Evolutionary conservation across 805 yeast species (phyloP).

Genomic region (Yarrowia keelungensis): DNA sequence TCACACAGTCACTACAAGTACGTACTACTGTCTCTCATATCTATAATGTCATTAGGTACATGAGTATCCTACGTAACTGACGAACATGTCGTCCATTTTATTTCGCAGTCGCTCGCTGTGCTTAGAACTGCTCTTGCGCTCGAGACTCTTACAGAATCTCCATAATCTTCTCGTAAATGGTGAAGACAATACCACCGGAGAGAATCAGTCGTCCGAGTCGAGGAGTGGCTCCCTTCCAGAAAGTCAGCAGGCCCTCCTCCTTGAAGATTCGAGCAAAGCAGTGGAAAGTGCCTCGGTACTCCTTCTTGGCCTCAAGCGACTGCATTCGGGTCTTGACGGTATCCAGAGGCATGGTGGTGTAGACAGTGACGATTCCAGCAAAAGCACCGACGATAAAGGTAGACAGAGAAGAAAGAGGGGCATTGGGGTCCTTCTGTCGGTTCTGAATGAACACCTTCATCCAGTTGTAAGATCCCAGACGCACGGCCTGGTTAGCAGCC

Average conservation of each 20-base stretch:
- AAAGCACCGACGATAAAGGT: conserved; percentile 91
- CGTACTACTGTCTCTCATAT: too few species aligned
- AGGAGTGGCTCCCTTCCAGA: conserved; percentile 99
- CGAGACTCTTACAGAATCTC: conserved; percentile 51
- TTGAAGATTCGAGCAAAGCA: conserved; percentile 81
- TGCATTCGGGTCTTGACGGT: conserved; percentile 98
- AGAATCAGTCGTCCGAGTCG: conserved; percentile 88
- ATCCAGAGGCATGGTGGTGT: conserved; percentile 93
- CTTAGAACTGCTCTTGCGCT: too few species aligned
- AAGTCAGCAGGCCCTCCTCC: conserved; percentile 87
- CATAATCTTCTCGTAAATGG: conserved; percentile 91
- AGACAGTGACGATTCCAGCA: conserved; percentile 89
- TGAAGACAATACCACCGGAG: conserved; percentile 97
- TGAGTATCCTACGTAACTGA: too few species aligned
- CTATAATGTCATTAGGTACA: too few species aligned
- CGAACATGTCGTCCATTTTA: too few species aligned
- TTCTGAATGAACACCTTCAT: conserved; percentile 81
- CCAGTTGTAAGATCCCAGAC: conserved; percentile 90
- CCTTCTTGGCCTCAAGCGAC: conserved; percentile 75
- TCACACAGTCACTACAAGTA: too few species aligned
- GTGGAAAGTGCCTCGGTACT: conserved; percentile 76
- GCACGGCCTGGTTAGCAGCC: conserved; percentile 93
- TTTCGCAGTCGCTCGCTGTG: too few species aligned
- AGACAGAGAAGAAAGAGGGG: conserved; percentile 76
- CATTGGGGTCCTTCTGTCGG: conserved; percentile 69